Percentiles rank a stretch among this genome's conserved stretches.
Evolutionary conservation across 495 filamentous ascomycete genomes (phyloP).

Genomic region (Aspergillus asperescens): DNA sequence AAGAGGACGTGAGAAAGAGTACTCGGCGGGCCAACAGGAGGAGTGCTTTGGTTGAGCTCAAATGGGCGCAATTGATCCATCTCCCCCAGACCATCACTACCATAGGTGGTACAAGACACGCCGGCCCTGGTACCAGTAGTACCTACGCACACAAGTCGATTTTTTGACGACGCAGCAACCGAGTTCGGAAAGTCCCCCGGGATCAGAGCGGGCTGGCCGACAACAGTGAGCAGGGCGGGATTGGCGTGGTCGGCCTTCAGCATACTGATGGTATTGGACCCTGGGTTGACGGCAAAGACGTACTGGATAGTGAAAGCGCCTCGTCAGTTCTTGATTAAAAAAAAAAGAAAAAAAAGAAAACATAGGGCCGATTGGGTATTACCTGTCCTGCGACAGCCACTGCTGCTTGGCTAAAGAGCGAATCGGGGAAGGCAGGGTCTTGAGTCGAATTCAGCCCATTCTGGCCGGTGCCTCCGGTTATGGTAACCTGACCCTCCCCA

Average conservation of each 20-base stretch:
- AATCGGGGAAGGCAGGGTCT: background rate
- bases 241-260: background rate
- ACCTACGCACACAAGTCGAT: background rate
- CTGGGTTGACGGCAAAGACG: slow-evolving; percentile 1
- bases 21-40: background rate
- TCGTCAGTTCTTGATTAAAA: background rate
- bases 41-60: background rate
- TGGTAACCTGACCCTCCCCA: background rate
- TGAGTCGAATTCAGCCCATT: background rate
- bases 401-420: background rate
- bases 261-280: slow-evolving; percentile 1
- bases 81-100: background rate
- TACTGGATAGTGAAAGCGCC: background rate
- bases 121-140: background rate
- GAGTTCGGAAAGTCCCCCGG: slow-evolving; percentile 2
- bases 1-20: background rate
- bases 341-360: no score
- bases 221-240: background rate
- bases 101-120: background rate
- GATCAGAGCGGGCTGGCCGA: background rate
- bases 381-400: slow-evolving; percentile 1
- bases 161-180: background rate
- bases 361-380: no score
- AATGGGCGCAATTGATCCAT: background rate
- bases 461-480: background rate